Percentiles rank a stretch among this genome's conserved stretches.
phyloP scores from a whole-genome alignment of 257 asterid genomes.

The Cordia subcordata region DNA sequence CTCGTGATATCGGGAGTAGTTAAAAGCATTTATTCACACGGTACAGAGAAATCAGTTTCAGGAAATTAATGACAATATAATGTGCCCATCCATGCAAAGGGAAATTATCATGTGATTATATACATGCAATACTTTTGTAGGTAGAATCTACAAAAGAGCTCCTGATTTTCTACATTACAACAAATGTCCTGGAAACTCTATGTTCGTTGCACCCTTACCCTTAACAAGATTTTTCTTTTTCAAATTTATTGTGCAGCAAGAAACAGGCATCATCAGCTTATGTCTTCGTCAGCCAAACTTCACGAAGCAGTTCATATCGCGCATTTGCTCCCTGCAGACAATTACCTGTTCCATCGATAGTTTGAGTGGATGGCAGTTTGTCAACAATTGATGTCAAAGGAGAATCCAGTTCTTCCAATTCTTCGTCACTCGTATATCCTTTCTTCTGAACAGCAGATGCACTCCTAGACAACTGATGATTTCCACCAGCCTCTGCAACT shows the following conservation, averaged over 20 bases:
- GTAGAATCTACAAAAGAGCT: not conserved
- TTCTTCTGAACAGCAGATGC: slow-evolving; percentile 76
- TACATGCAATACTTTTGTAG: too few species aligned
- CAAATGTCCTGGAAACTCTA: too few species aligned
- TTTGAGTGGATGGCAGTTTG: slow-evolving; percentile 36
- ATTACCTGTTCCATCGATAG: slow-evolving; percentile 15
- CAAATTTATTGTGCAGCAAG: not conserved
- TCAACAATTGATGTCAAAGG: slow-evolving; percentile 51
- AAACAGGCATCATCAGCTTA: slow-evolving; percentile 9
- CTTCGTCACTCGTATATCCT: slow-evolving; percentile 93
- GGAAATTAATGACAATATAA: too few species aligned
- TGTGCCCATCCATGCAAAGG: not conserved
- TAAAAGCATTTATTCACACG: too few species aligned
- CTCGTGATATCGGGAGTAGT: too few species aligned
- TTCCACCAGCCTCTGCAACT: slow-evolving; percentile 46
- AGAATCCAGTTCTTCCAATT: slow-evolving; percentile 71
- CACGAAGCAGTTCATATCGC: slow-evolving; percentile 86
- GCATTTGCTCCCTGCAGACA: slow-evolving; percentile 39
- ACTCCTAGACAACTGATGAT: slow-evolving; percentile 41
- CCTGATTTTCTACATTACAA: not conserved
- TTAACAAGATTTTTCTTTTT: too few species aligned
- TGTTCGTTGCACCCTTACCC: too few species aligned
- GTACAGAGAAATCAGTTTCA: too few species aligned
- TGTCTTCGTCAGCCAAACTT: slow-evolving; percentile 69
- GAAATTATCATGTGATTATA: not conserved